A percentile compares a stretch with the other conserved stretches of the same genome.
These are phyloP conservation scores for Populus hybrid DNA, from an alignment of 441 rosid genomes.

Conservation along the genomic window DNA sequence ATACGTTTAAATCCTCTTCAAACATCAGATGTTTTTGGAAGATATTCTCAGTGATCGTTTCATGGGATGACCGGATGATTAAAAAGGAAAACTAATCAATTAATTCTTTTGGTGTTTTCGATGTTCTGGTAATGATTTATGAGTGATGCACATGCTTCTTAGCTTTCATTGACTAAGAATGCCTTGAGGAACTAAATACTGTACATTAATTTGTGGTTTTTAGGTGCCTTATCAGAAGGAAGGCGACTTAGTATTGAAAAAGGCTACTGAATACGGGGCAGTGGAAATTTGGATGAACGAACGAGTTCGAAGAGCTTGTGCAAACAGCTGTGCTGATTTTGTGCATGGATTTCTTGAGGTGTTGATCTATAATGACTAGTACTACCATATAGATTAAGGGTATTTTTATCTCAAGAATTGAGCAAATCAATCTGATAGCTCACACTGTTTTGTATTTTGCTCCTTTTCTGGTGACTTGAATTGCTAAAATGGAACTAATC, in stretches of 20 bases:
- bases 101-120: neutral
- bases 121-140: neutral
- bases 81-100: neutral
- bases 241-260: slow-evolving; percentile 86
- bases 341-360: slow-evolving; percentile 92
- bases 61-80: neutral
- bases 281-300: slow-evolving; percentile 99
- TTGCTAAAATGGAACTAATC: slow-evolving; percentile 24
- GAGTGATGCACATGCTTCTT: neutral
- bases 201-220: slow-evolving; percentile 2
- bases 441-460: neutral
- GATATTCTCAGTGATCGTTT: neutral
- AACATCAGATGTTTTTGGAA: neutral
- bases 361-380: slow-evolving; percentile 32
- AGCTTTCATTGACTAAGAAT: neutral
- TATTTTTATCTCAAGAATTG: slow-evolving; percentile 23
- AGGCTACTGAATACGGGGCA: slow-evolving; percentile 95
- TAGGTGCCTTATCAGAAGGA: slow-evolving; percentile 41
- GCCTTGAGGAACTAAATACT: neutral
- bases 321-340: slow-evolving; percentile 89
- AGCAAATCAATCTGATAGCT: slow-evolving; percentile 10
- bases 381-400: slow-evolving; percentile 28
- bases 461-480: slow-evolving; percentile 17
- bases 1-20: neutral
- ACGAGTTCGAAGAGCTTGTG: slow-evolving; percentile 92